A percentile compares a stretch with the other conserved stretches of the same genome.
These are phyloP conservation scores for Lentinula sp. DNA, from an alignment of 768 basidiomycete genomes.

Conservation along the genomic window DNA sequence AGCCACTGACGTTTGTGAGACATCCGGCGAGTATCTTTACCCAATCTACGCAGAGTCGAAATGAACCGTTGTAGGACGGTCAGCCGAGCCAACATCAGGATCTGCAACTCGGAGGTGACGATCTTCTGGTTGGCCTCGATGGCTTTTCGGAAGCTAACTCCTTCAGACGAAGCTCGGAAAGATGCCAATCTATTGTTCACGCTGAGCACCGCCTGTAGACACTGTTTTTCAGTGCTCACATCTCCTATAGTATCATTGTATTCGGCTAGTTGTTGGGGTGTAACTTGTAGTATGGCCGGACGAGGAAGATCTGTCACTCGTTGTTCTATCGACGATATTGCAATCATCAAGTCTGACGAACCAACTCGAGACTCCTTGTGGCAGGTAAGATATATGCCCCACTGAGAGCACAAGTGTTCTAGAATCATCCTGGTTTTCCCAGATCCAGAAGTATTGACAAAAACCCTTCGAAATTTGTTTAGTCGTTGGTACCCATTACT, in stretches of 20 bases:
- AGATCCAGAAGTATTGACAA: constrained; percentile 9
- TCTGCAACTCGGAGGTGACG: neutral
- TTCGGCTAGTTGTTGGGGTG: neutral
- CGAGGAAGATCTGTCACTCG: neutral
- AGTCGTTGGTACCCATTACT: neutral
- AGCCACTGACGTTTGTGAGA: neutral
- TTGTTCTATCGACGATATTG: neutral
- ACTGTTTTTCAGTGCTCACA: neutral
- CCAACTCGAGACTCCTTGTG: neutral
- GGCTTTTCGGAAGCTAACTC: neutral
- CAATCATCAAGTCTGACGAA: neutral
- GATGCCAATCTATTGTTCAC: neutral
- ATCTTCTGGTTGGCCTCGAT: neutral
- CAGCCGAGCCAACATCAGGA: neutral
- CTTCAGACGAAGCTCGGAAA: neutral
- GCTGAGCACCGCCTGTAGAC: neutral
- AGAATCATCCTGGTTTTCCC: constrained; percentile 9
- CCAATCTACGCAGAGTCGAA: neutral
- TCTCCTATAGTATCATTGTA: neutral
- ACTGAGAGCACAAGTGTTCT: constrained; percentile 8
- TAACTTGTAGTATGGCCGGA: neutral
- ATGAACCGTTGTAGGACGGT: neutral
- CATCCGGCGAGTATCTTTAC: neutral
- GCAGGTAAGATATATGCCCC: constrained; percentile 8
- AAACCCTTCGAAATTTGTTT: neutral